Percentiles rank a stretch among this genome's conserved stretches.
Conservation (phyloP, 441 rosid genomes). For the Euphorbia celastroides region DNA sequence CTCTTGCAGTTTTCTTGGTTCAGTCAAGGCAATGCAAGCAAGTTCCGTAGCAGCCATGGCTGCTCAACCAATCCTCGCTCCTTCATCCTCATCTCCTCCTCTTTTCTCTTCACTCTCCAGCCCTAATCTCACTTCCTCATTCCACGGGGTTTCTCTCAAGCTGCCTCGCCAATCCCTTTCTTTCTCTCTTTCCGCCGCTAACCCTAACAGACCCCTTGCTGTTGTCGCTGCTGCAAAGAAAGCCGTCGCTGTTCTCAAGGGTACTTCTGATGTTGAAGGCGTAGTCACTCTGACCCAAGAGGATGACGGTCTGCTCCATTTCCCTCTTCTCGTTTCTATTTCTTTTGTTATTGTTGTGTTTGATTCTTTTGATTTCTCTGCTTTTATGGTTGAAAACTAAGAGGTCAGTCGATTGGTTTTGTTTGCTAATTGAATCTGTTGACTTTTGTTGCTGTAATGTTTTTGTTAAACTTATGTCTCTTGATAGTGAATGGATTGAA, state of each 20-base stretch:
- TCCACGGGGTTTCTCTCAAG: slow-evolving; percentile 47
- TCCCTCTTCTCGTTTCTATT: no score
- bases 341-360: neutral
- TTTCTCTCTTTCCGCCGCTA: slow-evolving; percentile 21
- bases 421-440: neutral
- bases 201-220: slow-evolving; percentile 32
- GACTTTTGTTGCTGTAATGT: neutral
- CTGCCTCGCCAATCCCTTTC: slow-evolving; percentile 36
- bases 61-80: slow-evolving; percentile 42
- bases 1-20: neutral
- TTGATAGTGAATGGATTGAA: neutral
- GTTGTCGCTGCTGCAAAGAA: slow-evolving; percentile 66
- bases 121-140: slow-evolving; percentile 30
- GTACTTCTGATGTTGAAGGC: slow-evolving; percentile 72
- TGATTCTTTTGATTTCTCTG: neutral
- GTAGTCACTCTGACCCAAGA: slow-evolving; percentile 73
- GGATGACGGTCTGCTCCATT: slow-evolving; percentile 42
- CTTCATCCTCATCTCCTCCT: slow-evolving; percentile 24
- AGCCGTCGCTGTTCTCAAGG: slow-evolving; percentile 82
- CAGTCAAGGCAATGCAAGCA: slow-evolving; percentile 24
- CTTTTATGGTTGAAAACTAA: slow-evolving; percentile 3
- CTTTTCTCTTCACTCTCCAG: slow-evolving; percentile 20
- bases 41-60: slow-evolving; percentile 53
- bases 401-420: neutral
- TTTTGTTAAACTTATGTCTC: neutral